Conservation (phyloP, 257 asterid species). For the Gardenia jasminoides region DNA sequence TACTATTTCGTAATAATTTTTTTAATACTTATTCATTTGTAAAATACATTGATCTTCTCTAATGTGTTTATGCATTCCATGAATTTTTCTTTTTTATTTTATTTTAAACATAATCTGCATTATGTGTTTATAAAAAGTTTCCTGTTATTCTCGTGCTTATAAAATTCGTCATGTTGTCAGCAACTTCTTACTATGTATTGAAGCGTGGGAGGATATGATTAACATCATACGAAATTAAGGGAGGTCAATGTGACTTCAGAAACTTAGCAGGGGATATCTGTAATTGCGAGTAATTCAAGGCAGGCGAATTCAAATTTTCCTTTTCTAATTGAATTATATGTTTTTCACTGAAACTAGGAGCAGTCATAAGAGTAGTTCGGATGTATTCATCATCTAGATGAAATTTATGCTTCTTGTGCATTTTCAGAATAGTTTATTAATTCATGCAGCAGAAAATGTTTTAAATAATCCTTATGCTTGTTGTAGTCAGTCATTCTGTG, state of each 20-base stretch:
- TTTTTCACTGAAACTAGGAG: not conserved
- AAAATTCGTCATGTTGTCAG: not conserved
- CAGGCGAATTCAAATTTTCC: not conserved
- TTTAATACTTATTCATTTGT: not conserved
- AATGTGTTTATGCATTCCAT: not conserved
- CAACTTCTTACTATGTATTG: not conserved
- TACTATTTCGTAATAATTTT: not conserved
- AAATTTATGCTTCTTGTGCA: not conserved
- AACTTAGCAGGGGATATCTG: not conserved
- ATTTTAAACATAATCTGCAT: not conserved
- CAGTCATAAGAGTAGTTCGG: not conserved
- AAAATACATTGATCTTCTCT: not conserved
- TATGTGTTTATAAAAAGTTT: not conserved
- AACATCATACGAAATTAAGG: not conserved
- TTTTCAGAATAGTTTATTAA: not conserved
- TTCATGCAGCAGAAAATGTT: not conserved
- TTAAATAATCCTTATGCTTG: too few relatives aligned
- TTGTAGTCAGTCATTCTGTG: not conserved
- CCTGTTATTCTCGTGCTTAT: not conserved
- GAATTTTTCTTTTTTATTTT: not conserved
- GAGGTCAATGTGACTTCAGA: too few relatives aligned
- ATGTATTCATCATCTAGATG: not conserved
- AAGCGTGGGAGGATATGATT: not conserved
- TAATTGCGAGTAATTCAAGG: not conserved
- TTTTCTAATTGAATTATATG: not conserved